Evolutionary conservation across 305 asterid genomes (phyloP).

Genomic region (Fraxinus greggii): DNA sequence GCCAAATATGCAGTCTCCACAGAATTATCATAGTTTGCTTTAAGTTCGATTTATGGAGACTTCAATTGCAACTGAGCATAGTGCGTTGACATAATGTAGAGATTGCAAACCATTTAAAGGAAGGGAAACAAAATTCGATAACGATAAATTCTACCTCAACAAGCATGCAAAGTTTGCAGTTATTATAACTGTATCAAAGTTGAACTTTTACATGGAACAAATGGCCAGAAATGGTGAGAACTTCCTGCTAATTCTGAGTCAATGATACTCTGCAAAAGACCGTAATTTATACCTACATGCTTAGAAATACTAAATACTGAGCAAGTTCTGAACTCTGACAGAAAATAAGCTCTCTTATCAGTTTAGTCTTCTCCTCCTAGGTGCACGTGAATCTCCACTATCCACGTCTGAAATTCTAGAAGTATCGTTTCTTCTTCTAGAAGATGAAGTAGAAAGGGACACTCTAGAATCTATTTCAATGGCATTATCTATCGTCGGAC

Average conservation of each 20-base stretch:
- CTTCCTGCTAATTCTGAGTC: no score
- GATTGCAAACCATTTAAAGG: neutral
- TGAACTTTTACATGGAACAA: neutral
- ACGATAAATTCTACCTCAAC: neutral
- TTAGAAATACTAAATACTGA: neutral
- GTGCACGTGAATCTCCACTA: slow-evolving; percentile 49
- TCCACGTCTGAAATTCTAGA: slow-evolving; percentile 49
- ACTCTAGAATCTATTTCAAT: slow-evolving; percentile 43
- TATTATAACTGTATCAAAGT: neutral
- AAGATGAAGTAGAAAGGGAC: slow-evolving; percentile 41
- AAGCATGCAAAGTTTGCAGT: neutral
- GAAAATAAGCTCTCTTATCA: slow-evolving; percentile 13
- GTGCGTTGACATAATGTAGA: neutral
- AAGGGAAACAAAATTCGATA: neutral
- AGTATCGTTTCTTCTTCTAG: slow-evolving; percentile 38
- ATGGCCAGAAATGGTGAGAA: neutral
- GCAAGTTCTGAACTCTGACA: neutral
- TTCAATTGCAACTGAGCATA: neutral
- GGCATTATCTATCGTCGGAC: slow-evolving; percentile 46
- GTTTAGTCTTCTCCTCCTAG: slow-evolving; percentile 46
- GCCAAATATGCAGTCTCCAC: no score
- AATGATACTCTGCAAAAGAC: neutral
- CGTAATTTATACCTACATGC: neutral
- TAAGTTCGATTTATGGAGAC: neutral
- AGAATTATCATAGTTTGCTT: neutral